phyloP scores from a whole-genome alignment of 1,139 yeast species.

The Blastobotrys illinoisensis region DNA sequence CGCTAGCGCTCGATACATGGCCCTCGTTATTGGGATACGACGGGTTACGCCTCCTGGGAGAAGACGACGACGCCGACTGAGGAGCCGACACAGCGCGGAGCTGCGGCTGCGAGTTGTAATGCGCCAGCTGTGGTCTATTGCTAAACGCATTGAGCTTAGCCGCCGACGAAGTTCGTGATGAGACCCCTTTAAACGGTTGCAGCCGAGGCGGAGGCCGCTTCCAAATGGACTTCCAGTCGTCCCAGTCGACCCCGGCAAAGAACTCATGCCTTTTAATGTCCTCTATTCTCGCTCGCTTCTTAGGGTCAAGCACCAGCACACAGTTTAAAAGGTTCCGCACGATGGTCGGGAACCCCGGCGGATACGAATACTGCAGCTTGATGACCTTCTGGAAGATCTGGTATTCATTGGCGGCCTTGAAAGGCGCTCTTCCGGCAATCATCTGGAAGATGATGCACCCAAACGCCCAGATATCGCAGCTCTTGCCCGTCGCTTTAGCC shows the following conservation, averaged over 20 bases:
- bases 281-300: conserved; percentile 54
- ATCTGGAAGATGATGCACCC: conserved; percentile 92
- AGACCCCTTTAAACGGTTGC: conserved; percentile 58
- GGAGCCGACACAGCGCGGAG: not conserved
- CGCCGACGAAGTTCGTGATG: conserved; percentile 11
- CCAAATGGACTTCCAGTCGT: conserved; percentile 64
- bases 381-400: conserved; percentile 90
- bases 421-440: conserved; percentile 93
- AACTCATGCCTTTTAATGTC: conserved; percentile 72
- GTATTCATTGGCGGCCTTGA: conserved; percentile 93
- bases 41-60: not conserved
- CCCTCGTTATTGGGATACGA: not conserved
- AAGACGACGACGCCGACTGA: too few relatives aligned
- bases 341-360: conserved; percentile 70
- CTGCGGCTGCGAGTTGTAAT: not conserved
- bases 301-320: conserved; percentile 61
- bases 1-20: conserved; percentile 15
- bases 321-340: conserved; percentile 66
- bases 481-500: conserved; percentile 77
- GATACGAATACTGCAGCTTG: conserved; percentile 73
- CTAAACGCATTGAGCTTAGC: conserved; percentile 1
- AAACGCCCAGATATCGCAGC: conserved; percentile 93
- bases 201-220: conserved; percentile 63
- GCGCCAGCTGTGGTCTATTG: not conserved
- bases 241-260: conserved; percentile 63